Evolutionary conservation across 345 rosid species (phyloP).

Genomic region (Citrus medica): DNA sequence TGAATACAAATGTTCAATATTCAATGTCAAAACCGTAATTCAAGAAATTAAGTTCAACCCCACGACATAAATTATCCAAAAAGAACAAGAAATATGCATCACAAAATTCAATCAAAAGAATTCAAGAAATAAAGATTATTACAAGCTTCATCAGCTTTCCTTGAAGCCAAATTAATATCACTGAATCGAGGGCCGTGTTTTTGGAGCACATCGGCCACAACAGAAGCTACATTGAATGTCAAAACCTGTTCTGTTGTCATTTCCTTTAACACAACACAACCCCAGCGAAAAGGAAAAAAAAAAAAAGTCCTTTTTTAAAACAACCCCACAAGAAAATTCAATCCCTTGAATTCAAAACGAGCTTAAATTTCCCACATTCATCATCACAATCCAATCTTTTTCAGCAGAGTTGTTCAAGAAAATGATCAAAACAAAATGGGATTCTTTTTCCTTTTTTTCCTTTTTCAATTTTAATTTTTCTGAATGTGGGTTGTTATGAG

Average conservation of each 20-base stretch:
- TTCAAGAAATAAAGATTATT: slow-evolving; percentile 18
- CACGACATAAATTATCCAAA: neutral
- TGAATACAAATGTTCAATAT: neutral
- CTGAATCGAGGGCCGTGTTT: slow-evolving; percentile 43
- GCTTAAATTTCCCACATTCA: slow-evolving; percentile 4
- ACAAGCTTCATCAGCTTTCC: slow-evolving; percentile 75
- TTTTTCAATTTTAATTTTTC: neutral
- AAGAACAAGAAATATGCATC: neutral
- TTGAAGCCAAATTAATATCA: slow-evolving; percentile 44
- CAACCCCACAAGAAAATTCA: neutral
- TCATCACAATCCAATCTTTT: neutral
- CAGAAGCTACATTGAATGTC: slow-evolving; percentile 54
- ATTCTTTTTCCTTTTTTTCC: neutral
- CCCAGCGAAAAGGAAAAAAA: too few species aligned
- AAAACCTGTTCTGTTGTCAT: slow-evolving; percentile 56
- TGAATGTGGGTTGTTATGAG: neutral
- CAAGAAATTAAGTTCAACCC: neutral
- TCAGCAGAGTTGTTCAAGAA: slow-evolving; percentile 7
- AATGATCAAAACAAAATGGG: neutral
- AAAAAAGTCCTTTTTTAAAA: neutral
- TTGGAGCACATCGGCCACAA: slow-evolving; percentile 76
- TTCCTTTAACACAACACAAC: neutral
- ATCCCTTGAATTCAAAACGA: slow-evolving; percentile 1
- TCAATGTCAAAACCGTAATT: neutral
- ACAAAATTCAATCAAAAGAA: neutral